phyloP scores from a whole-genome alignment of 2,329 filamentous ascomycete genomes.

The Drechslerella stenobrocha region DNA sequence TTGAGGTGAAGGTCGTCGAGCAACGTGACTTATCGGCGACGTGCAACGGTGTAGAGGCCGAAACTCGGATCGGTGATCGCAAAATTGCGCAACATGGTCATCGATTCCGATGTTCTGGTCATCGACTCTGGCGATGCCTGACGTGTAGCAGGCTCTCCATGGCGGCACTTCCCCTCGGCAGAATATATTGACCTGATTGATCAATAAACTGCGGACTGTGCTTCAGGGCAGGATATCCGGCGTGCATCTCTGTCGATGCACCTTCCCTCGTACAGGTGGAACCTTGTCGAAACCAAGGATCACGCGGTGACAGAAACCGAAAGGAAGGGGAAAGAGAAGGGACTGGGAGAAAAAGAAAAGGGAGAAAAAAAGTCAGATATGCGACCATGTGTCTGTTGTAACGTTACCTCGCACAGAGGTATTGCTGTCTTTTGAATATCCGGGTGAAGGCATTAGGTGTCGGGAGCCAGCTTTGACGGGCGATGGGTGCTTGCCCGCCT shows the following conservation, averaged over 20 bases:
- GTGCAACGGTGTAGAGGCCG: constrained; percentile 17
- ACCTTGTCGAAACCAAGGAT: constrained; percentile 48
- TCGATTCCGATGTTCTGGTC: constrained; percentile 35
- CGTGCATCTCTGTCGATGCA: constrained; percentile 25
- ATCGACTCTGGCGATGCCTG: constrained; percentile 14
- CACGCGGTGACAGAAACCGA: constrained; percentile 33
- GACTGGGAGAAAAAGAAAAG: constrained; percentile 10
- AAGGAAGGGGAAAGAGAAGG: background rate
- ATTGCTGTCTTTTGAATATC: constrained; percentile 48
- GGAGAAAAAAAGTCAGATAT: background rate
- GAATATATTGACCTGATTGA: constrained; percentile 12
- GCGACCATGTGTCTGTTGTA: constrained; percentile 45
- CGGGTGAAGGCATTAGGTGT: constrained; percentile 45
- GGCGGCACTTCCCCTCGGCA: constrained; percentile 19
- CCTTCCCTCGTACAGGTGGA: constrained; percentile 46
- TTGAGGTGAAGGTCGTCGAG: too few relatives aligned
- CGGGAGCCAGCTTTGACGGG: constrained; percentile 31
- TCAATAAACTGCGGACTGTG: constrained; percentile 31
- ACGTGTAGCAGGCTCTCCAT: background rate
- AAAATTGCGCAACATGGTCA: constrained; percentile 44
- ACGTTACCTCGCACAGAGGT: constrained; percentile 47
- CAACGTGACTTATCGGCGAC: constrained; percentile 1
- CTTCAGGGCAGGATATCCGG: constrained; percentile 22
- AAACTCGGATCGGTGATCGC: constrained; percentile 26
- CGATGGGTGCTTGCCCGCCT: constrained; percentile 9